Evolutionary conservation across 176 grass and related monocot species (phyloP).

Genomic region (Aegilops umbellulata): DNA sequence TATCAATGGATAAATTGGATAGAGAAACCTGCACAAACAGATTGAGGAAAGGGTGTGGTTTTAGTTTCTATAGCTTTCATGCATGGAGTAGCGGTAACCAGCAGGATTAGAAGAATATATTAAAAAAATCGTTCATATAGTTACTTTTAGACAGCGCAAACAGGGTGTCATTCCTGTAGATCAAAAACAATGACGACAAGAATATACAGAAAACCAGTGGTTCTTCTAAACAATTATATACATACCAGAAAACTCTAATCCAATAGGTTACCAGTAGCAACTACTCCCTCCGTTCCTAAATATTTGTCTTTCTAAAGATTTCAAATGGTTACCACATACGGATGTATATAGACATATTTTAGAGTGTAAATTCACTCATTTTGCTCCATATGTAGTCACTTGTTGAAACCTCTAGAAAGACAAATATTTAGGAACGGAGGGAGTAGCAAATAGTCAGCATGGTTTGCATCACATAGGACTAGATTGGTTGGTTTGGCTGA

Average conservation of each 20-base stretch:
- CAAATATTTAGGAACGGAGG: no score
- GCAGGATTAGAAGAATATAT: neutral
- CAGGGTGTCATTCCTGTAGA: neutral
- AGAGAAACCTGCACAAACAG: constrained; percentile 77
- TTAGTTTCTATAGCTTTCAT: constrained; percentile 18
- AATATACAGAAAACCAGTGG: neutral
- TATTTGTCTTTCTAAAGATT: no score
- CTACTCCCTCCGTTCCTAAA: no score
- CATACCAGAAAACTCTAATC: neutral
- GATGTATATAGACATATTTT: no score
- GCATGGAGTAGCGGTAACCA: neutral
- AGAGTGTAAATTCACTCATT: no score
- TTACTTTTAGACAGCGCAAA: neutral
- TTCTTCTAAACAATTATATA: neutral
- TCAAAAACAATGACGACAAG: neutral
- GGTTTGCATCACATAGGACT: neutral
- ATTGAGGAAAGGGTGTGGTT: constrained; percentile 8
- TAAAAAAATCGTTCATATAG: neutral
- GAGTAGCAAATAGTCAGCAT: neutral
- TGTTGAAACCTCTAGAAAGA: no score
- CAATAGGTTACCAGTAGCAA: neutral
- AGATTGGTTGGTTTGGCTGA: neutral
- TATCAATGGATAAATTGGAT: constrained; percentile 97
- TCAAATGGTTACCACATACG: no score
- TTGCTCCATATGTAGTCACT: no score